Base-by-base conservation (phyloP, 192 early-diverging fungal species). In the Coemansia sp. region DNA sequence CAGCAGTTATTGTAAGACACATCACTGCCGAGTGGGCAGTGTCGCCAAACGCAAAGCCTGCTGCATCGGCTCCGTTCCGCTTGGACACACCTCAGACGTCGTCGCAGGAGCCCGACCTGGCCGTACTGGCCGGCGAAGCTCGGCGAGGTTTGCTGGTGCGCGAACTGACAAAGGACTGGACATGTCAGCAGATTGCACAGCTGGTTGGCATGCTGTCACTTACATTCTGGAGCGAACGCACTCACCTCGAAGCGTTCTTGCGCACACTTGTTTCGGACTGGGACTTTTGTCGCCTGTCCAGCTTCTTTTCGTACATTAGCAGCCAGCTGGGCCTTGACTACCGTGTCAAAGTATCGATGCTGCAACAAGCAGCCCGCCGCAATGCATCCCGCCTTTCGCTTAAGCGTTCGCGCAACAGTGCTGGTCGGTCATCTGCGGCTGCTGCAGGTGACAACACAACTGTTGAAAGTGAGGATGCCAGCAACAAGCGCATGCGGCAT, bases 21-120 rank as follows among this genome's bases (percentile, higher is more conserved):
- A 84, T 91, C 41, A 88, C 87, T 14, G 78, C 87, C 61, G 88
- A 87, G 74, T 91, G 89, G 89, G 71, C 75, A 2, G 39, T 66
- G 7, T 68, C 78, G n/a, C 60, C 73, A 20, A 66, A 53, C 59
- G 23, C 69, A 8, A 76, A 84, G 60, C 80, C 83, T 24, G 75
- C 54, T 10, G 11, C 62, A 23, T 48, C 51, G 18, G 58, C 65
- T 6, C 65, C 68, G 6, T 66, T 75, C 68, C 76, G 66, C 45
- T 49, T 60, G 29, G 70, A 72, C 60, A 45, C 52, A 19, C 64
- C 20, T 4, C 54, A 76, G 69, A 4, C 72, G 58, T 19, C 74
- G 60, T 16, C 62, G 59, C 22, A 72, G 64, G 35, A 38, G 52
- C 29, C 69, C 29, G 53, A 77, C 82, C 66, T 65, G 2, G 66